Evolutionary conservation across 371 early-diverging fungal genomes (phyloP).

Genomic region (Syncephalis plumigaleata): DNA sequence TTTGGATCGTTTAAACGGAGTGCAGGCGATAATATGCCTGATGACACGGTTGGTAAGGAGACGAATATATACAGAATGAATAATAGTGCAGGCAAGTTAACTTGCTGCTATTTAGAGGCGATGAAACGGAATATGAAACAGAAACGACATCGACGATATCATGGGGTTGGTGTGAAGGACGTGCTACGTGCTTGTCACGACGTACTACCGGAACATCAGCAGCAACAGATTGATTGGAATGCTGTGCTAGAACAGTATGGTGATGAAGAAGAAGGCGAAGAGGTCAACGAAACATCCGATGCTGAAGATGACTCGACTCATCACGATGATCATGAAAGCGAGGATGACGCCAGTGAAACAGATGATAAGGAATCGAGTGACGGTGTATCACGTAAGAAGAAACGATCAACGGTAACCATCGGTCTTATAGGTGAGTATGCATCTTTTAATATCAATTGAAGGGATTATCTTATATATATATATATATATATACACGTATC

Average conservation of each 20-base stretch:
- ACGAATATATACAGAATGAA: background rate
- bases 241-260: conserved; percentile 34
- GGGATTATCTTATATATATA: too few relatives aligned
- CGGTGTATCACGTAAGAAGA: too few relatives aligned
- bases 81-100: too few relatives aligned
- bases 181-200: conserved; percentile 53
- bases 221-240: conserved; percentile 59
- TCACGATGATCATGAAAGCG: too few relatives aligned
- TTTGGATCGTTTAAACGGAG: conserved; percentile 55
- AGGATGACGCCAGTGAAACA: too few relatives aligned
- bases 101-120: conserved; percentile 5
- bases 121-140: conserved; percentile 14
- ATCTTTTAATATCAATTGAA: too few relatives aligned
- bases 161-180: conserved; percentile 49
- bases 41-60: background rate
- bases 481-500: too few relatives aligned
- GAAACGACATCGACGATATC: conserved; percentile 20
- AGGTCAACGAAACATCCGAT: conserved; percentile 14
- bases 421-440: conserved; percentile 75
- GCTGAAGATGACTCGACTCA: too few relatives aligned
- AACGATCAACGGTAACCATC: conserved; percentile 21
- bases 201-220: conserved; percentile 32
- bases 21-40: conserved; percentile 12
- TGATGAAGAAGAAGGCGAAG: conserved; percentile 12
- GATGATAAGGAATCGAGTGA: too few relatives aligned